Conservation (phyloP, 305 asterid genomes). For the Solanum chacoense region DNA sequence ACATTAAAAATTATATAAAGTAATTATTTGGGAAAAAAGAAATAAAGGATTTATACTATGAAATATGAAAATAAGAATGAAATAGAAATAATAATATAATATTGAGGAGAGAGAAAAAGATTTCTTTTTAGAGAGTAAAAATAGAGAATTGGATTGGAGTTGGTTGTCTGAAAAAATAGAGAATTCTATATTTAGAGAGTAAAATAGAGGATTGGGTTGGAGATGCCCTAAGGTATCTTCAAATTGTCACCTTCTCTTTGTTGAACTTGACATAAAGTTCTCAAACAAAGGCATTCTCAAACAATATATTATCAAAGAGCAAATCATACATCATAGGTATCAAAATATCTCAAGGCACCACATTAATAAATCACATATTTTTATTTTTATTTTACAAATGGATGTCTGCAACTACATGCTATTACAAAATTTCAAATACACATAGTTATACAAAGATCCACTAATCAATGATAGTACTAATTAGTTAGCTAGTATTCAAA, state of each 20-base stretch:
- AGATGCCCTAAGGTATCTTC: background rate
- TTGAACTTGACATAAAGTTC: background rate
- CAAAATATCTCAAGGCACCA: background rate
- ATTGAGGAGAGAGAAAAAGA: too few species aligned
- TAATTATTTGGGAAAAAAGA: too few species aligned
- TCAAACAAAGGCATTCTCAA: background rate
- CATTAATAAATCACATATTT: background rate
- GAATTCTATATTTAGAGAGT: too few species aligned
- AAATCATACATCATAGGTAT: background rate
- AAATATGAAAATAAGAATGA: too few species aligned
- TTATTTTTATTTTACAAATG: background rate
- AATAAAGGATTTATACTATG: too few species aligned
- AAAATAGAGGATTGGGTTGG: too few species aligned
- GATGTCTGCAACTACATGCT: background rate
- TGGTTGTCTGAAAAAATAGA: too few species aligned
- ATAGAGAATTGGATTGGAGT: too few species aligned
- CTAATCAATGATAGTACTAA: background rate
- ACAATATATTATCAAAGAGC: background rate
- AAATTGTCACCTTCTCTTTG: background rate
- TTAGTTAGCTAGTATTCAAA: background rate
- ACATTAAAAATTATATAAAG: too few species aligned
- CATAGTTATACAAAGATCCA: background rate
- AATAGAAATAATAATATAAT: too few species aligned
- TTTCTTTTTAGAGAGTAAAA: too few species aligned
- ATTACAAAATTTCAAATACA: background rate